These are phyloP conservation scores for Penicillium canescens DNA, from an alignment of 495 filamentous ascomycete species.

Conservation along the genomic window DNA sequence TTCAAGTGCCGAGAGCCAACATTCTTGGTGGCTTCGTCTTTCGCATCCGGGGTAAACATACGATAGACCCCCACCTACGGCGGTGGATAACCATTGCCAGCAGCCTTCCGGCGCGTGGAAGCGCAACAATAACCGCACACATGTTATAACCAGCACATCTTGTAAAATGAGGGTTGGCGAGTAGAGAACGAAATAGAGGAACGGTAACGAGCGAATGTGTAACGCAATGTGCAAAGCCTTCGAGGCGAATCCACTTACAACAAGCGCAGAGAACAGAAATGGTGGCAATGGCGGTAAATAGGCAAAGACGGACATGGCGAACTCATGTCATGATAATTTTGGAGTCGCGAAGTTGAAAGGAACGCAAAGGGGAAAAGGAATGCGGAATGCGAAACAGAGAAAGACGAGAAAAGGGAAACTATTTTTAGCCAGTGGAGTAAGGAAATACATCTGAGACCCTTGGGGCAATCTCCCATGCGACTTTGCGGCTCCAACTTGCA, in stretches of 20 bases:
- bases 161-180: slow-evolving; percentile 37
- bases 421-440: slow-evolving; percentile 1
- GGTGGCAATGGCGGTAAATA: slow-evolving; percentile 27
- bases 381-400: not conserved
- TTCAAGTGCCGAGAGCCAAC: not conserved
- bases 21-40: not conserved
- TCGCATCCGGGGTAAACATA: slow-evolving; percentile 17
- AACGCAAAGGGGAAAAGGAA: not conserved
- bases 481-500: slow-evolving; percentile 2
- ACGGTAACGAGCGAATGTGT: slow-evolving; percentile 35
- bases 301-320: slow-evolving; percentile 22
- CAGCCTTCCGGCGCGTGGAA: slow-evolving; percentile 19
- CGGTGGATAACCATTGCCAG: slow-evolving; percentile 29
- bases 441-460: not conserved
- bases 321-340: slow-evolving; percentile 21
- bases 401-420: not conserved
- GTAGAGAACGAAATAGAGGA: slow-evolving; percentile 39
- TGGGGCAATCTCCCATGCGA: slow-evolving; percentile 6
- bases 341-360: not conserved
- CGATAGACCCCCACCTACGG: slow-evolving; percentile 30
- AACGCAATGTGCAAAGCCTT: slow-evolving; percentile 38
- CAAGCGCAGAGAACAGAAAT: slow-evolving; percentile 36
- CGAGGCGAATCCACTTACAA: slow-evolving; percentile 35
- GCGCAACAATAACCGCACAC: slow-evolving; percentile 28
- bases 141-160: slow-evolving; percentile 35